phyloP scores from a whole-genome alignment of 352 stramenopile genomes.

The Phytophthora chlamydospora region DNA sequence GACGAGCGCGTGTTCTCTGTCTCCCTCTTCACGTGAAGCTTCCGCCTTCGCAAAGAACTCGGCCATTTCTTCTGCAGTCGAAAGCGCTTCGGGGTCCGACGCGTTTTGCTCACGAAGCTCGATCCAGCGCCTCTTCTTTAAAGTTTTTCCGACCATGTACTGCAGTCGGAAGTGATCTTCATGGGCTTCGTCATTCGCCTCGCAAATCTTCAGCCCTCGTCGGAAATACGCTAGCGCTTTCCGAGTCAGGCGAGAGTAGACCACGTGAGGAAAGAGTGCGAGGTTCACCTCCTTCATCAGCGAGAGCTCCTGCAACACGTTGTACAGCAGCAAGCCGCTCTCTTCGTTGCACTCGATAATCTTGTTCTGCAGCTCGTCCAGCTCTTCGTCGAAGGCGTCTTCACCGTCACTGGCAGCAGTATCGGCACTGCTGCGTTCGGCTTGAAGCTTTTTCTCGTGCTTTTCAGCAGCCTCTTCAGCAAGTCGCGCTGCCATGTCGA shows the following conservation, averaged over 20 bases:
- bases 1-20: constrained; percentile 74
- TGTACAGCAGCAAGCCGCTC: constrained; percentile 75
- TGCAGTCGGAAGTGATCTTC: constrained; percentile 69
- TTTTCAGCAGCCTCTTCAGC: constrained; percentile 25
- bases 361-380: constrained; percentile 40
- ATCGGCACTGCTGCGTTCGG: constrained; percentile 6
- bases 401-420: constrained; percentile 16
- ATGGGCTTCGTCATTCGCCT: constrained; percentile 39
- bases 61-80: constrained; percentile 42
- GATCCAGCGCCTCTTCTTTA: constrained; percentile 64
- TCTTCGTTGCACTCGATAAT: constrained; percentile 77
- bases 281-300: constrained; percentile 46
- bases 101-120: constrained; percentile 19
- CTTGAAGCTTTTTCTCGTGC: constrained; percentile 16
- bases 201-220: constrained; percentile 42
- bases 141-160: constrained; percentile 79
- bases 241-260: constrained; percentile 40
- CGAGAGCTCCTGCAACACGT: constrained; percentile 68
- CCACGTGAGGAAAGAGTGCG: constrained; percentile 29
- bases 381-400: constrained; percentile 28
- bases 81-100: constrained; percentile 19
- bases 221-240: constrained; percentile 49
- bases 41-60: constrained; percentile 65
- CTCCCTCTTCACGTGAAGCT: constrained; percentile 55
- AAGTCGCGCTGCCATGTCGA: constrained; percentile 63